Percentiles rank a stretch among this genome's conserved stretches.
These are phyloP conservation scores for Fagopyrum esculentum DNA, from an alignment of 148 eudicot species.

Conservation along the genomic window DNA sequence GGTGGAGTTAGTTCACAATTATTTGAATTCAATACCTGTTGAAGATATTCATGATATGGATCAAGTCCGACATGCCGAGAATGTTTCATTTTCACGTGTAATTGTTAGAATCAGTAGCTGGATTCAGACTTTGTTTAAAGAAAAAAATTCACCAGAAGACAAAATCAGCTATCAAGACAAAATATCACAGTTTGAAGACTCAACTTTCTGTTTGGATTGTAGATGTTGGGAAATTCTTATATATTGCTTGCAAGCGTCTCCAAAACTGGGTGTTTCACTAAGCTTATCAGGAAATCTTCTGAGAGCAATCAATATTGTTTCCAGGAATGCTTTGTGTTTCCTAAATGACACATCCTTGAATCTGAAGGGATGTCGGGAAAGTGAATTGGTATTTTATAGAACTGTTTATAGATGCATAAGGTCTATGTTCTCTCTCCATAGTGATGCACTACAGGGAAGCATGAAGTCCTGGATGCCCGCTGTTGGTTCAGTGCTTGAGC, in stretches of 20 bases:
- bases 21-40: slow-evolving; percentile 35
- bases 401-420: slow-evolving; percentile 45
- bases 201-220: slow-evolving; percentile 49
- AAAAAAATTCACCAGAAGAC: slow-evolving; percentile 50
- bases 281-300: slow-evolving; percentile 56
- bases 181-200: slow-evolving; percentile 24
- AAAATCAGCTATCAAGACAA: slow-evolving; percentile 38
- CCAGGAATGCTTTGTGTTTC: slow-evolving; percentile 27
- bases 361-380: slow-evolving; percentile 18
- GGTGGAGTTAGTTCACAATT: slow-evolving; percentile 53
- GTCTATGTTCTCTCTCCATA: slow-evolving; percentile 49
- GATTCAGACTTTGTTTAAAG: slow-evolving; percentile 52
- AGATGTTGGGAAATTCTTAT: slow-evolving; percentile 83
- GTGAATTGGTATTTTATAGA: slow-evolving; percentile 27
- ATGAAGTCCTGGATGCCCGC: slow-evolving; percentile 64
- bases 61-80: slow-evolving; percentile 39
- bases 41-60: slow-evolving; percentile 25
- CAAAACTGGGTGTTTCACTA: slow-evolving; percentile 33
- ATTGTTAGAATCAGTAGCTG: slow-evolving; percentile 45
- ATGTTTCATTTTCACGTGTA: slow-evolving; percentile 40
- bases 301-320: slow-evolving; percentile 53
- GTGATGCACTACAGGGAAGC: slow-evolving; percentile 59
- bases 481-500: slow-evolving; percentile 45
- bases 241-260: slow-evolving; percentile 70
- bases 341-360: slow-evolving; percentile 19